Evolutionary conservation across 2,329 filamentous ascomycete genomes (phyloP).

Genomic region (Aspergillus spinulosporus): DNA sequence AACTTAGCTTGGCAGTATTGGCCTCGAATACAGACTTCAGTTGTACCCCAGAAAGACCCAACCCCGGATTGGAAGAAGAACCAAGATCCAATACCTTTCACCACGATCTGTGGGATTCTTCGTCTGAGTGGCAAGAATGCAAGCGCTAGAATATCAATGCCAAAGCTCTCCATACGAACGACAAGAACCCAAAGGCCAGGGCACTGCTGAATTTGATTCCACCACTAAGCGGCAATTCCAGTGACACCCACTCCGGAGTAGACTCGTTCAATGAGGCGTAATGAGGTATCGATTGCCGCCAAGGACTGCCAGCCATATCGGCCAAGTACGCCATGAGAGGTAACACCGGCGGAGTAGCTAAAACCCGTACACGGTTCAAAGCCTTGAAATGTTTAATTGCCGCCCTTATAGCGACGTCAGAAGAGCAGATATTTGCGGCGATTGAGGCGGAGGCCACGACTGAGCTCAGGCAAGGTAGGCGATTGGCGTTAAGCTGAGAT

Average conservation of each 20-base stretch:
- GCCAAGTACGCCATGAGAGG: background rate
- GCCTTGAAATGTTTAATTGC: background rate
- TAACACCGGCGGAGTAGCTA: background rate
- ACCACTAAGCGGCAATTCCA: background rate
- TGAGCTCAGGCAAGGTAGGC: background rate
- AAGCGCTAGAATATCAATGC: background rate
- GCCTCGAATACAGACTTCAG: constrained; percentile 6
- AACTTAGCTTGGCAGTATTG: constrained; percentile 12
- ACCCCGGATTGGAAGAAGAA: background rate
- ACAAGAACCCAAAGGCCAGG: background rate
- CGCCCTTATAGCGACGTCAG: background rate
- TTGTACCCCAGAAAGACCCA: background rate
- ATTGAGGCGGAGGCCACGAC: background rate
- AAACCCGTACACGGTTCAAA: background rate
- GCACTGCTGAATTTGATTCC: background rate
- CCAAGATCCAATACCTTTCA: background rate
- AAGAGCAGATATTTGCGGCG: background rate
- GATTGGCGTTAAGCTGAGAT: background rate
- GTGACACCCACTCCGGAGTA: background rate
- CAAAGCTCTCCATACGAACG: background rate
- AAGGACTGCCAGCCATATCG: background rate
- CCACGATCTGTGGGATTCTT: background rate
- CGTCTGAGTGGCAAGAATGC: background rate
- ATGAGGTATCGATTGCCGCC: background rate
- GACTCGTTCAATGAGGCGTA: background rate